Conservation (phyloP, 1,284 basidiomycete species). For the Mycosarcoma maydis region DNA sequence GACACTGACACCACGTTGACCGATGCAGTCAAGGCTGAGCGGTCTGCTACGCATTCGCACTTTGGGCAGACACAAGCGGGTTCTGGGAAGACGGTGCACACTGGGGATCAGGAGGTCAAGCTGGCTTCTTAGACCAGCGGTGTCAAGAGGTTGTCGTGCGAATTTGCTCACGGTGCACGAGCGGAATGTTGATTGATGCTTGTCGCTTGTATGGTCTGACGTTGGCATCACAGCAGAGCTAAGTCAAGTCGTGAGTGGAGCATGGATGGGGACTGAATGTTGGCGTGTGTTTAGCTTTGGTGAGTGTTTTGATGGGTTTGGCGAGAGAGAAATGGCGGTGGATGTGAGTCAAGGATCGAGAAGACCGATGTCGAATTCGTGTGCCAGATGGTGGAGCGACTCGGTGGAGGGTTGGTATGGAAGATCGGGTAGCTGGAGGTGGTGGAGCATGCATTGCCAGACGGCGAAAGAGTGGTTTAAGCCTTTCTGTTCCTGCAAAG, state of each 20-base stretch:
- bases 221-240: too few relatives aligned
- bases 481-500: constrained; percentile 68
- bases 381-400: constrained; percentile 1
- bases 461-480: constrained; percentile 68
- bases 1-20: constrained; percentile 12
- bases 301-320: neutral
- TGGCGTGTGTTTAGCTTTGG: neutral
- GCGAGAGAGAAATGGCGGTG: neutral
- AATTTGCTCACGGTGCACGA: too few relatives aligned
- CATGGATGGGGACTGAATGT: too few relatives aligned
- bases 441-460: constrained; percentile 62
- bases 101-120: constrained; percentile 27
- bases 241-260: too few relatives aligned
- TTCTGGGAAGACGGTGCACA: constrained; percentile 13
- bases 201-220: too few relatives aligned
- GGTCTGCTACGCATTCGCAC: constrained; percentile 19
- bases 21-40: constrained; percentile 20
- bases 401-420: neutral
- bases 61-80: constrained; percentile 24
- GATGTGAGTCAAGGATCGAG: constrained; percentile 30
- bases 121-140: constrained; percentile 14
- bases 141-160: too few relatives aligned
- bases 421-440: neutral
- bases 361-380: constrained; percentile 29
- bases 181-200: neutral